phyloP scores from a whole-genome alignment of 441 rosid genomes.

The Brassica balearica region DNA sequence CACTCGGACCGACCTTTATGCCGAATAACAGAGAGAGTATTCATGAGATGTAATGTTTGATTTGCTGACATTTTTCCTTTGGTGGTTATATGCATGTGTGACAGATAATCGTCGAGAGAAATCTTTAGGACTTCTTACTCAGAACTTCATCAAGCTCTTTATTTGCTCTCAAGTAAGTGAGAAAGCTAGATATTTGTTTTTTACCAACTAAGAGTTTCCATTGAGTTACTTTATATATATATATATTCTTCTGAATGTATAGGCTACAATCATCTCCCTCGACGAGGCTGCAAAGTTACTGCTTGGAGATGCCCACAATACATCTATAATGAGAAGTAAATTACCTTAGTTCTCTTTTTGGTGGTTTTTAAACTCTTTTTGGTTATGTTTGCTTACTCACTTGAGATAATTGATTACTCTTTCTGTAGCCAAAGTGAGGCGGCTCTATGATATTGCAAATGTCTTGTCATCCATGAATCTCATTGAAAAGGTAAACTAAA shows the following conservation, averaged over 20 bases:
- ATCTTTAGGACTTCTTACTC: slow-evolving; percentile 83
- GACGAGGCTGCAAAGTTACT: slow-evolving; percentile 83
- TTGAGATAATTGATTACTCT: slow-evolving; percentile 24
- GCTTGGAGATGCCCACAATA: slow-evolving; percentile 82
- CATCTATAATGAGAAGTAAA: slow-evolving; percentile 81
- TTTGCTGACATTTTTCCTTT: slow-evolving; percentile 1
- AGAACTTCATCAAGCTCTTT: slow-evolving; percentile 87
- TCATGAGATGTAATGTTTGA: neutral
- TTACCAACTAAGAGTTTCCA: neutral
- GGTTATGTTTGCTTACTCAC: neutral
- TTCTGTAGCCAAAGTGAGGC: slow-evolving; percentile 80
- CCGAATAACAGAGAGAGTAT: slow-evolving; percentile 17
- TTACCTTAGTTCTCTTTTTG: neutral
- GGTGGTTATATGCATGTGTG: slow-evolving; percentile 23
- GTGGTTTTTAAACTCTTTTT: no score
- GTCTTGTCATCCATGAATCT: slow-evolving; percentile 89
- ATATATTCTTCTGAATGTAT: slow-evolving; percentile 25
- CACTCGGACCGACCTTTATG: neutral
- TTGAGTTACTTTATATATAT: neutral
- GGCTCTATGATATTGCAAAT: slow-evolving; percentile 94
- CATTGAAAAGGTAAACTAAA: slow-evolving; percentile 77
- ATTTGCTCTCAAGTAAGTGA: slow-evolving; percentile 70
- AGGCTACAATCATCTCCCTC: slow-evolving; percentile 76
- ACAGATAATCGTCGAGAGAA: slow-evolving; percentile 85
- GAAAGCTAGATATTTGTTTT: neutral